Evolutionary conservation across 1,139 yeast species (phyloP), one percentile per base, ranked within the genome.

Genomic region (Suhomyces coccinellae): DNA sequence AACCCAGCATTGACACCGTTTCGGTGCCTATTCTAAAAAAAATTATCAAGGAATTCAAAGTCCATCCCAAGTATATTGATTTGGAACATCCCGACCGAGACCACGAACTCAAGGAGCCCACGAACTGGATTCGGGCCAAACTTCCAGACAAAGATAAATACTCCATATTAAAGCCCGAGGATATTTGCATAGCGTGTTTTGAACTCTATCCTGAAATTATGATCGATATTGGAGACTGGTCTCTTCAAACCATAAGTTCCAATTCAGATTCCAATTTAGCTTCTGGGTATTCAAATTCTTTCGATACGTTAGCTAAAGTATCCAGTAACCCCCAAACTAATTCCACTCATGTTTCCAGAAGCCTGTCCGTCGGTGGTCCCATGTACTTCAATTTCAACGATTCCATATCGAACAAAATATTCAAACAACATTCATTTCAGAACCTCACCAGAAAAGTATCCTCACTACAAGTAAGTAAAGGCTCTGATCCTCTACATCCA

Each of bases 21-120:
- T 12, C 38, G 7, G 14, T 10, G 5, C 22, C 17, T n/a, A 53
- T 45, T 33, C 51, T 58, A 20, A 47, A 44, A 17, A 29, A 31
- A 1, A 51, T 50, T 24, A 51, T 57, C 34, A 55, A 50, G 39
- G 52, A 62, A 1, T 66, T 78, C 51, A 56, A 68, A 28, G 50
- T 81, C 10, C 86, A 83, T 52, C 83, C 85, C 1, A 71, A 75
- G 42, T 65, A 81, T 38, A 49, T 71, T 4, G 50, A 52, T 12
- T 51, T 72, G 11, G 55, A 60, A 46, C 38, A 56, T 47, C 34
- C 59, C 3, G 43, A 74, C 1, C 50, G 64, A 0, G 69, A 67
- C 24, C 63, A 68, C n/a, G 87, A 82, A 51, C 54, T 74, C 4
- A 52, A 61, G 8, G 69, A 71, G 45, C 75, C 76, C 0, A 50